Evolutionary conservation across 1,284 basidiomycete genomes (phyloP), one percentile per base, ranked within the genome.

Genomic region (Phellopilus nigrolimitatus): DNA sequence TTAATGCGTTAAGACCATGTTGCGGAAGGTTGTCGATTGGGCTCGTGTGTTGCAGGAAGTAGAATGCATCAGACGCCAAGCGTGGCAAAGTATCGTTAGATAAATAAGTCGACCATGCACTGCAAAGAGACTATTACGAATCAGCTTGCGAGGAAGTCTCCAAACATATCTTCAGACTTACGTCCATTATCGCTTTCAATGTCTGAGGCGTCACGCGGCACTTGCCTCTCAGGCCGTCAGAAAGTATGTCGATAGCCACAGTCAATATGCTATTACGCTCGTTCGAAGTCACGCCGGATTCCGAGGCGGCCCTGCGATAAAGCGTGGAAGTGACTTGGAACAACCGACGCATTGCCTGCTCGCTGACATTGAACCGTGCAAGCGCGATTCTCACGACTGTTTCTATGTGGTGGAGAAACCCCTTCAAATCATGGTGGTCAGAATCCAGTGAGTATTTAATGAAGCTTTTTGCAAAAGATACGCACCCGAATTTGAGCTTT

Each of bases 401-500:
- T 56, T 85, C 83, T n/a, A 75, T 60, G 56, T 74, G 76, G 1
- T 67, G 56, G 4, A 87, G 61, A 42, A 88, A 62, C 36, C 83
- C 82, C 84, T 88, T 53, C 0, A 47, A 49, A 22, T 21, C 9
- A 34, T 45, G 28, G 38, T 22, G 37, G 24, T 21, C 8, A 37
- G 31, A 36, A n/a, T 15, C 31, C 30, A 47, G 25, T n/a, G 30
- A 43, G 47, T 25, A 19, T 41, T 17, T 42, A 51, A 15, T 46
- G n/a, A 36, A 54, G 9, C 46, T 37, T 7, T 15, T 13, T 17
- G 12, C 34, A 7, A 17, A 37, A 37, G 1, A 62, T 70, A 55
- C n/a, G n/a, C 56, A 84, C 84, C 54, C 77, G 70, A 60, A 73
- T 74, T 42, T 77, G 71, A n/a, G 71, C 64, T 61, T 79, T 79